These are phyloP conservation scores for Pichia rugopelliculosa DNA, from an alignment of 805 yeast genomes.

Conservation along the genomic window DNA sequence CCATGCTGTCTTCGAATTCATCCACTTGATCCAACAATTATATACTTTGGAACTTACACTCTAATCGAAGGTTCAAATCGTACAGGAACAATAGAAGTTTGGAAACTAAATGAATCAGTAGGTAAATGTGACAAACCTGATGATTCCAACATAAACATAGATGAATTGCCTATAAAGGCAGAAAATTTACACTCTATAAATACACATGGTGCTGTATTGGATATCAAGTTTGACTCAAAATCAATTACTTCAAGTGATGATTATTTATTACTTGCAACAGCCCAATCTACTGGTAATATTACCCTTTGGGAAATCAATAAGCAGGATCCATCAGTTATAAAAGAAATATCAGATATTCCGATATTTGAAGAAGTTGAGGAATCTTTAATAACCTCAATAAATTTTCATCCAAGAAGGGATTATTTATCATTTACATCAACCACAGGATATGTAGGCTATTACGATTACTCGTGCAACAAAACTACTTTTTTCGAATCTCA, in stretches of 20 bases:
- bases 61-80: slow-evolving; percentile 54
- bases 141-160: background rate
- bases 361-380: slow-evolving; percentile 39
- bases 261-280: slow-evolving; percentile 41
- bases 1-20: slow-evolving; percentile 74
- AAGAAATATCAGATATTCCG: slow-evolving; percentile 29
- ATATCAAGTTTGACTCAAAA: slow-evolving; percentile 57
- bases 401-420: slow-evolving; percentile 41
- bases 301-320: slow-evolving; percentile 48
- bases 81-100: slow-evolving; percentile 52
- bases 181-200: slow-evolving; percentile 14
- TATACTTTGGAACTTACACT: slow-evolving; percentile 76
- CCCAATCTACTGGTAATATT: slow-evolving; percentile 77
- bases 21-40: slow-evolving; percentile 38
- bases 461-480: slow-evolving; percentile 8
- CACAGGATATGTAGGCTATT: slow-evolving; percentile 46
- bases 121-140: slow-evolving; percentile 6
- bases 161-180: background rate
- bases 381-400: slow-evolving; percentile 55
- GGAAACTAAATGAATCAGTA: slow-evolving; percentile 14
- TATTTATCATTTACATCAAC: slow-evolving; percentile 56
- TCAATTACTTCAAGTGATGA: slow-evolving; percentile 27
- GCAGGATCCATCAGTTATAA: slow-evolving; percentile 16
- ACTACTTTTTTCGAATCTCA: slow-evolving; percentile 23
- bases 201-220: slow-evolving; percentile 64